These are phyloP conservation scores for Calocybe gambosa DNA, from an alignment of 1,284 basidiomycete species.

Conservation along the genomic window DNA sequence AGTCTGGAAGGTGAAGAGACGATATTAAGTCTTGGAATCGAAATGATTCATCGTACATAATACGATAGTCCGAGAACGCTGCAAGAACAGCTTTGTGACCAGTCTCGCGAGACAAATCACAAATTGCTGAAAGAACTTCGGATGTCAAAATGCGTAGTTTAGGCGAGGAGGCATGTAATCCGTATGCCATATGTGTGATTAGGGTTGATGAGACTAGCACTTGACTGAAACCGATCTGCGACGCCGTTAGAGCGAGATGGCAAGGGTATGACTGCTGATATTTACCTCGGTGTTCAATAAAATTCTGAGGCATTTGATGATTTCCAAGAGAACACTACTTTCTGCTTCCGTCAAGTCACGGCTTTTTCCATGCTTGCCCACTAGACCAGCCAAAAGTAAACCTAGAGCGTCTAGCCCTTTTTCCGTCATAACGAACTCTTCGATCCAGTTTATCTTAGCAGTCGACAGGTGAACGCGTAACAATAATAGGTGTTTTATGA, in stretches of 20 bases:
- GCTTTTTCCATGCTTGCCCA: constrained; percentile 57
- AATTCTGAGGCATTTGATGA: constrained; percentile 76
- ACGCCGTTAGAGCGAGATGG: constrained; percentile 1
- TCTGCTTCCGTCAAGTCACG: constrained; percentile 57
- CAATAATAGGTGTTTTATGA: constrained; percentile 76
- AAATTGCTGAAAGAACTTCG: constrained; percentile 81
- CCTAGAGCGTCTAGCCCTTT: constrained; percentile 66
- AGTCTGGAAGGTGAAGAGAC: constrained; percentile 53
- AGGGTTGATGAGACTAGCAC: constrained; percentile 63
- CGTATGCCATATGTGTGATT: constrained; percentile 70
- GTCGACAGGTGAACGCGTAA: constrained; percentile 86
- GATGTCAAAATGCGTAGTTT: constrained; percentile 71
- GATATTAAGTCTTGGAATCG: constrained; percentile 76
- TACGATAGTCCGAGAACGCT: constrained; percentile 74
- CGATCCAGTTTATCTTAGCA: constrained; percentile 73
- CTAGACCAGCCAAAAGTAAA: constrained; percentile 50
- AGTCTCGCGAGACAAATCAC: constrained; percentile 64
- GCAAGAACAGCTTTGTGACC: constrained; percentile 73
- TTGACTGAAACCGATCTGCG: constrained; percentile 65
- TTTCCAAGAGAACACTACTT: constrained; percentile 63
- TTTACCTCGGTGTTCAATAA: constrained; percentile 82
- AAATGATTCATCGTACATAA: constrained; percentile 68
- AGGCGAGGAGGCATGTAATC: constrained; percentile 59
- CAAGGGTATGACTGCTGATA: constrained; percentile 8
- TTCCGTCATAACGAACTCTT: constrained; percentile 63